Base-by-base conservation (phyloP, 495 filamentous ascomycete genomes). In the Neurospora intermedia region DNA sequence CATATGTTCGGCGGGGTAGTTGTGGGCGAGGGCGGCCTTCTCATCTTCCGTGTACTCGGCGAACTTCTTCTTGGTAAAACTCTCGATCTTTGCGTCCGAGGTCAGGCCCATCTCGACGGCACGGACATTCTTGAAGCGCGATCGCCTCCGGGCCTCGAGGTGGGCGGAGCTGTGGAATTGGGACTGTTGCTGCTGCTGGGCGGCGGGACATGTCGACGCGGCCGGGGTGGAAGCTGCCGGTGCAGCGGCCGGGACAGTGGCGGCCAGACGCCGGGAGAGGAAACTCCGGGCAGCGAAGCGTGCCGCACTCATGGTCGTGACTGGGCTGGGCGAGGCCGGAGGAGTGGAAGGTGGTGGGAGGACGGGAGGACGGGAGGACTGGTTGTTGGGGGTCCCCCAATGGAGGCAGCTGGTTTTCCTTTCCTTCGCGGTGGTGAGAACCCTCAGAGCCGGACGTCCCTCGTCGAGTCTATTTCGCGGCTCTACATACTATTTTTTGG, bases 1-100 rank as follows among this genome's bases (percentile, higher is more conserved):
- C 73, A 97, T 84, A 82, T 99, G 96, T 74, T 90, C 87, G 16
- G 90, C 87, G 7, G 92, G 91, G 85, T 97, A 98, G 73, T 86
- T 84, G 75, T 88, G 83, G 41, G 80, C 76, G 45, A 98, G 85
- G 18, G 81, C 76, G 18, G 84, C 85, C 76, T 90, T 87, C 78
- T 98, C 91, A 48, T 89, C 87, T 66, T 84, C 80, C 4, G 90
- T 89, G 83, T 96, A 98, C 6, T 84, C 78, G 73, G 87, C 82
- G 80, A 91, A 91, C 45, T 79, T 74, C 76, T 85, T 73, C 71
- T 82, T 72, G 73, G 87, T 80, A 77, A 80, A 86, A 71, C 83
- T 72, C 9, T 83, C 79, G 69, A 86, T 69, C 72, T 82, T 79
- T 42, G 83, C 75, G 43, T 82, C 77, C 31, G 78, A 75, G 40